Evolutionary conservation across 805 yeast species (phyloP).

Genomic region (Candida easanensis): DNA sequence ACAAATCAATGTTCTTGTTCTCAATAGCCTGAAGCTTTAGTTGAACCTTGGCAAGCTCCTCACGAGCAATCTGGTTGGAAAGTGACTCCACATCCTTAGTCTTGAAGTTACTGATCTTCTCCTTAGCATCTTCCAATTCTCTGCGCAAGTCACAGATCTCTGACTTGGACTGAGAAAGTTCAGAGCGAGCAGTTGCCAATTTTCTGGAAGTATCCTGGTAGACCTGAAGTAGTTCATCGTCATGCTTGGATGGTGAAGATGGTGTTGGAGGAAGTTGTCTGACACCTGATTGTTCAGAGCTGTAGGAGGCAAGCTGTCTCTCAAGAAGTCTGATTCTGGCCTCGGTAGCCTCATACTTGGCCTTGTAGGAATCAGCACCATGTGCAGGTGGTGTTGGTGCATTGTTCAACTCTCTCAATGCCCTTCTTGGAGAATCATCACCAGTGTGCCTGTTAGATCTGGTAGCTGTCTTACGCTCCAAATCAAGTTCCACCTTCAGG

Average conservation of each 20-base stretch:
- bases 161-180: constrained; percentile 38
- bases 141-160: constrained; percentile 41
- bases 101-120: constrained; percentile 9
- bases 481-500: constrained; percentile 45
- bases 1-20: constrained; percentile 54
- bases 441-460: constrained; percentile 48
- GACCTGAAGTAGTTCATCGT: constrained; percentile 45
- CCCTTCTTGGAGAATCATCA: constrained; percentile 40
- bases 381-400: constrained; percentile 8
- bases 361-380: constrained; percentile 31
- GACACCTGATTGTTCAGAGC: background rate
- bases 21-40: constrained; percentile 56
- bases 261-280: constrained; percentile 4
- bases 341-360: constrained; percentile 46
- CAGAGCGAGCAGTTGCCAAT: constrained; percentile 41
- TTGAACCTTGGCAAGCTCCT: constrained; percentile 44
- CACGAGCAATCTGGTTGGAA: constrained; percentile 31
- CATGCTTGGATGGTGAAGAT: constrained; percentile 17
- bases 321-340: constrained; percentile 42
- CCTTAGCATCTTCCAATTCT: constrained; percentile 39
- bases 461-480: constrained; percentile 47
- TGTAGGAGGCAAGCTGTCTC: constrained; percentile 25
- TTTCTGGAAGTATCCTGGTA: constrained; percentile 50
- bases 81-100: constrained; percentile 15
- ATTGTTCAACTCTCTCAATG: constrained; percentile 22